These are phyloP conservation scores for Rhizophora mangle DNA, from an alignment of 345 rosid species.

Conservation along the genomic window DNA sequence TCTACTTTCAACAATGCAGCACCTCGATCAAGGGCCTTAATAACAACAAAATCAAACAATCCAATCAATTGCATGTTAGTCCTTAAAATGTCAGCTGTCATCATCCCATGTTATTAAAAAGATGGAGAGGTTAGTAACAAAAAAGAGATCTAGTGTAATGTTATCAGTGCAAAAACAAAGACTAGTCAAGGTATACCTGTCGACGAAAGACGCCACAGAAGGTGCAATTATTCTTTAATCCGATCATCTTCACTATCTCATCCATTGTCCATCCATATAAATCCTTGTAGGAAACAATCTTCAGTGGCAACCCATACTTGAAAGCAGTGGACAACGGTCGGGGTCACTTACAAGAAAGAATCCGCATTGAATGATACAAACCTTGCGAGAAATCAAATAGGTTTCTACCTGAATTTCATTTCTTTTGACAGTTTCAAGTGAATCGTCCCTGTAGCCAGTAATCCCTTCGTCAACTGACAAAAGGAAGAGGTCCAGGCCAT, in stretches of 20 bases:
- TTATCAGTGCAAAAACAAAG: not conserved
- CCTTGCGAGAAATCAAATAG: not conserved
- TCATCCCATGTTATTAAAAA: no score
- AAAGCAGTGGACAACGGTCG: not conserved
- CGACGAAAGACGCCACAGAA: conserved; percentile 96
- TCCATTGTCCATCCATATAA: conserved; percentile 99
- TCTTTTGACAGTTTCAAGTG: conserved; percentile 89
- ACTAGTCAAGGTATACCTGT: conserved; percentile 41
- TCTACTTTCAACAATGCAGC: conserved; percentile 84
- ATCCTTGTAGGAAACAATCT: conserved; percentile 92
- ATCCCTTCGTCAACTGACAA: conserved; percentile 89
- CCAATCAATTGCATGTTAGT: not conserved
- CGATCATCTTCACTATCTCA: conserved; percentile 92
- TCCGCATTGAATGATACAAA: not conserved
- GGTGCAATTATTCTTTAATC: conserved; percentile 90
- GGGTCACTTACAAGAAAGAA: not conserved
- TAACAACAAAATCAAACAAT: conserved; percentile 8
- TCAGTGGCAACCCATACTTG: conserved; percentile 84
- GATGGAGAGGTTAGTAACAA: no score
- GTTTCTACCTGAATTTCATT: conserved; percentile 70
- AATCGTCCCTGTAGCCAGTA: conserved; percentile 89
- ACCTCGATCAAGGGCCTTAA: conserved; percentile 94
- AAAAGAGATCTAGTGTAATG: no score
- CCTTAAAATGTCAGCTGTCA: no score
- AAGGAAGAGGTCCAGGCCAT: conserved; percentile 79